These are phyloP conservation scores for Alternaria sp. DNA, from an alignment of 2,329 filamentous ascomycete species.

Conservation along the genomic window DNA sequence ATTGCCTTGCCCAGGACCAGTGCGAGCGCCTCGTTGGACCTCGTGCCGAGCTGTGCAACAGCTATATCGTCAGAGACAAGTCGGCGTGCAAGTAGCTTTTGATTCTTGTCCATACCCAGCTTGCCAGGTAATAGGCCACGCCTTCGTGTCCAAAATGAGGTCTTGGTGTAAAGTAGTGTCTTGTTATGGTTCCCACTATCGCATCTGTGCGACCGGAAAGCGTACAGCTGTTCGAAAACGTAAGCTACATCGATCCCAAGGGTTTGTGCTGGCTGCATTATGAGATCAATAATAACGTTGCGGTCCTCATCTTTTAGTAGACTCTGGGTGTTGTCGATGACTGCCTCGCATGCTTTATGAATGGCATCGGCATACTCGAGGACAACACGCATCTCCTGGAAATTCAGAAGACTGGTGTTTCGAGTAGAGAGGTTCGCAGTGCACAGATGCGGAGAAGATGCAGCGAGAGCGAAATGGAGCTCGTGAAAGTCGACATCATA, in stretches of 20 bases:
- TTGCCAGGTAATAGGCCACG: not conserved
- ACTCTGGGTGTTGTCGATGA: conserved; percentile 1
- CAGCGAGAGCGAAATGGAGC: conserved; percentile 1
- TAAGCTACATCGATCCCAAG: conserved; percentile 9
- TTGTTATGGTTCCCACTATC: conserved; percentile 4
- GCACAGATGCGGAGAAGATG: not conserved
- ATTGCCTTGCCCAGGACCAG: conserved; percentile 5
- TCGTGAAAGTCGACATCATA: not conserved
- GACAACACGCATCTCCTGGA: not conserved
- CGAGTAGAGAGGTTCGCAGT: not conserved
- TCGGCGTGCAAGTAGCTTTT: conserved; percentile 7
- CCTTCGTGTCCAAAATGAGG: not conserved
- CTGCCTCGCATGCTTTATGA: conserved; percentile 1
- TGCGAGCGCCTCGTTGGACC: not conserved
- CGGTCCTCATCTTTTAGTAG: conserved; percentile 8
- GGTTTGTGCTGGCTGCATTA: conserved; percentile 3
- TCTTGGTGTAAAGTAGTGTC: conserved; percentile 2
- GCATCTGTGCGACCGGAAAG: conserved; percentile 6
- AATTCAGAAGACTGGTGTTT: not conserved
- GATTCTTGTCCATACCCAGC: conserved; percentile 1
- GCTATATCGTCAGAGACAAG: conserved; percentile 14
- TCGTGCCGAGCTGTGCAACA: not conserved
- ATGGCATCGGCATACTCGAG: not conserved
- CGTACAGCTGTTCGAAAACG: conserved; percentile 8
- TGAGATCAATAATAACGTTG: not conserved